Evolutionary conservation across 495 filamentous ascomycete species (phyloP).

Genomic region (Hypoxylon rickii): DNA sequence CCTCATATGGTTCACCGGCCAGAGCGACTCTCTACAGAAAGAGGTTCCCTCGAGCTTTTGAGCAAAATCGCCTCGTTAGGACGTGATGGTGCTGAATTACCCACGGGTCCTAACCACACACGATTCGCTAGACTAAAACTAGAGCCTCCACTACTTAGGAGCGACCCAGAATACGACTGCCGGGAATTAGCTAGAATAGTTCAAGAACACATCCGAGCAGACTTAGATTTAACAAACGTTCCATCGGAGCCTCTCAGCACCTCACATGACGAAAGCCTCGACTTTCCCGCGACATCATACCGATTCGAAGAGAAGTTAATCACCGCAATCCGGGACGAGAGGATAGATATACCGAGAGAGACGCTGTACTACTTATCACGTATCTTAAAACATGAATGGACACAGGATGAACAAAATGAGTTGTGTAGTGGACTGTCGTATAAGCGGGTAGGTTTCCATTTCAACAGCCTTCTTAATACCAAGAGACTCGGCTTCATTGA

Average conservation of each 20-base stretch:
- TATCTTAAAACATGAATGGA: slow-evolving; percentile 46
- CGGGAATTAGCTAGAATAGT: slow-evolving; percentile 41
- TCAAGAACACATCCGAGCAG: slow-evolving; percentile 32
- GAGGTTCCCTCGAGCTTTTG: slow-evolving; percentile 32
- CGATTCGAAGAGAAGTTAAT: slow-evolving; percentile 33
- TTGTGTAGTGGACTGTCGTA: slow-evolving; percentile 39
- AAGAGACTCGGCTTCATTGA: no score
- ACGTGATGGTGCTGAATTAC: slow-evolving; percentile 6
- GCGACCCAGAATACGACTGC: slow-evolving; percentile 54
- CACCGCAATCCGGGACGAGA: slow-evolving; percentile 44
- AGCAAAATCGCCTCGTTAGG: slow-evolving; percentile 22
- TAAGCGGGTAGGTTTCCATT: slow-evolving; percentile 32
- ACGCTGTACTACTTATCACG: slow-evolving; percentile 44
- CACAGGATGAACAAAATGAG: slow-evolving; percentile 37
- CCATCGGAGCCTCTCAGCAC: slow-evolving; percentile 52
- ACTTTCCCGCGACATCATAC: slow-evolving; percentile 46
- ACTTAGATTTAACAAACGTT: slow-evolving; percentile 46
- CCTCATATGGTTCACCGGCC: slow-evolving; percentile 9
- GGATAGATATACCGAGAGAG: slow-evolving; percentile 48
- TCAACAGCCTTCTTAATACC: no score
- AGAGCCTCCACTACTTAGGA: slow-evolving; percentile 56
- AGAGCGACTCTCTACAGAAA: slow-evolving; percentile 38
- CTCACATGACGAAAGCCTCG: slow-evolving; percentile 55
- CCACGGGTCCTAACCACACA: slow-evolving; percentile 14
- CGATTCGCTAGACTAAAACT: slow-evolving; percentile 46